These are phyloP conservation scores for Lachnellula hyalina DNA, from an alignment of 2,329 filamentous ascomycete species.

Conservation along the genomic window DNA sequence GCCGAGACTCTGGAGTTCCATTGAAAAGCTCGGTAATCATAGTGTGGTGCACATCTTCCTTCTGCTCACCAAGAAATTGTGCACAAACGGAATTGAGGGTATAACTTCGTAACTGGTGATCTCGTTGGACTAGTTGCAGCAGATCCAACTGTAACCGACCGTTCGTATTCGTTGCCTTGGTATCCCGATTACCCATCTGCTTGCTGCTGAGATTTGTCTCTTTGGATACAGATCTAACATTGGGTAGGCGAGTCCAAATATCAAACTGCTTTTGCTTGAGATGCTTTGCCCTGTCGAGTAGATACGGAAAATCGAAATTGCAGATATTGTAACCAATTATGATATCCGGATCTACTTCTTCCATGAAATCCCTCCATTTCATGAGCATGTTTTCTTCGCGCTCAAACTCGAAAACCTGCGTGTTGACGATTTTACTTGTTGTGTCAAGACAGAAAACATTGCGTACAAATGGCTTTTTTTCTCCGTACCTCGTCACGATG, in stretches of 20 bases:
- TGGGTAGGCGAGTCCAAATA: conserved; percentile 77
- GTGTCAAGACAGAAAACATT: conserved; percentile 96
- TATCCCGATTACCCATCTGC: conserved; percentile 95
- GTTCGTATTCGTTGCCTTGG: conserved; percentile 90
- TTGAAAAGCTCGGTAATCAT: conserved; percentile 99
- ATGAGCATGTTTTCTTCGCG: conserved; percentile 86
- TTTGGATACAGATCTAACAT: conserved; percentile 64
- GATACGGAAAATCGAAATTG: conserved; percentile 98
- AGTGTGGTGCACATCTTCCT: conserved; percentile 96
- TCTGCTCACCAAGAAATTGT: conserved; percentile 93
- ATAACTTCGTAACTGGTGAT: conserved; percentile 93
- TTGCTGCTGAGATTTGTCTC: conserved; percentile 92
- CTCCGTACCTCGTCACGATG: conserved; percentile 88
- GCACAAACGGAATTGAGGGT: conserved; percentile 94
- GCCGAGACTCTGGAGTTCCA: conserved; percentile 85
- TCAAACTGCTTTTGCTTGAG: conserved; percentile 77
- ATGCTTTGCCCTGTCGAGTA: conserved; percentile 80
- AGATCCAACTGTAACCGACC: conserved; percentile 89
- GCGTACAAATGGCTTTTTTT: conserved; percentile 89
- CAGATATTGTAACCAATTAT: conserved; percentile 98
- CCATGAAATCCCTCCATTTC: conserved; percentile 83
- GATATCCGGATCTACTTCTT: conserved; percentile 89
- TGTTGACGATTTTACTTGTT: conserved; percentile 91
- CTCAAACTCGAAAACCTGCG: conserved; percentile 79
- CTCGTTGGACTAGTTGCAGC: conserved; percentile 89